Evolutionary conservation across 2,329 filamentous ascomycete genomes (phyloP).

Genomic region (Fusarium buharicum): DNA sequence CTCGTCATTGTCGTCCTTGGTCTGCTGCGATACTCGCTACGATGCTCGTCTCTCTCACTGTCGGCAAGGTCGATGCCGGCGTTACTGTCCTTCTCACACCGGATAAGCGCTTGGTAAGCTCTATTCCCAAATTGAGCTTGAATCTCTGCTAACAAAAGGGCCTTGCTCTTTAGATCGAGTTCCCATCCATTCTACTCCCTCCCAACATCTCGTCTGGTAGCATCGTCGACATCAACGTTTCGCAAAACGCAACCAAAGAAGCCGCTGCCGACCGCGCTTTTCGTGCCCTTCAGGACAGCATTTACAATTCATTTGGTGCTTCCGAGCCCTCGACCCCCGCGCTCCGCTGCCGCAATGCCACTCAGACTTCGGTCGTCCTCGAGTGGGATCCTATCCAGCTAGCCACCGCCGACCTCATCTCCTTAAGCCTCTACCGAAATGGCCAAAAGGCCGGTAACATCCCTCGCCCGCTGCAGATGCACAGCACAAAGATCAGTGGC

Average conservation of each 20-base stretch:
- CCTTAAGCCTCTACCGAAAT: slow-evolving; percentile 92
- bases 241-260: slow-evolving; percentile 86
- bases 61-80: slow-evolving; percentile 98
- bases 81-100: slow-evolving; percentile 96
- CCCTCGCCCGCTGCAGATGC: slow-evolving; percentile 84
- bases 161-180: slow-evolving; percentile 79
- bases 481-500: slow-evolving; percentile 96
- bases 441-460: slow-evolving; percentile 97
- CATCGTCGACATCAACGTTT: slow-evolving; percentile 97
- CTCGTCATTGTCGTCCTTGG: slow-evolving; percentile 14
- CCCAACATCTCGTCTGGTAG: slow-evolving; percentile 94
- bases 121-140: neutral
- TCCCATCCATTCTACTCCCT: slow-evolving; percentile 95
- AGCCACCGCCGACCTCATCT: slow-evolving; percentile 90
- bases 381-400: slow-evolving; percentile 97
- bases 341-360: slow-evolving; percentile 94
- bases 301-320: slow-evolving; percentile 86
- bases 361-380: slow-evolving; percentile 96
- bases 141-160: slow-evolving; percentile 35
- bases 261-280: slow-evolving; percentile 78
- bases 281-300: slow-evolving; percentile 85
- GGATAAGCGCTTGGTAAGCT: slow-evolving; percentile 90
- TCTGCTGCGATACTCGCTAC: slow-evolving; percentile 46
- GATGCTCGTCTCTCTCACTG: slow-evolving; percentile 97
- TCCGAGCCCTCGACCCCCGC: slow-evolving; percentile 79